Evolutionary conservation across 208 protist genomes (phyloP).

Genomic region (Crithidia mellificae): DNA sequence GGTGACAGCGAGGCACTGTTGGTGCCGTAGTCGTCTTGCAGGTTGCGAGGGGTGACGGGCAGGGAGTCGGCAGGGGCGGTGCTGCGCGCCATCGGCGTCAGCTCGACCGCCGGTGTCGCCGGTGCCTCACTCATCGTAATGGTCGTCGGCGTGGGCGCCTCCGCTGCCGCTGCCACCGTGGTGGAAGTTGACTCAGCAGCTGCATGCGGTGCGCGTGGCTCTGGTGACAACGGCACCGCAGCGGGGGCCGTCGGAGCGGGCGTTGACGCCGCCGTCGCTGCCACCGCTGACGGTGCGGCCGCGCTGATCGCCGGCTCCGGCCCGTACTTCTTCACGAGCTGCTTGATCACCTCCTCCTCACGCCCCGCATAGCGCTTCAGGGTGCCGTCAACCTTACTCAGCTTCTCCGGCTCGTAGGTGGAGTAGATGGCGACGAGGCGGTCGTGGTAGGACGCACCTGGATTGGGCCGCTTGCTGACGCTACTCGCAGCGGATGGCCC

Average conservation of each 20-base stretch:
- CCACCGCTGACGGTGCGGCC: background rate
- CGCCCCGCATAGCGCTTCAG: conserved; percentile 63
- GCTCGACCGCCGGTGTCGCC: background rate
- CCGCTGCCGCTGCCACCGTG: background rate
- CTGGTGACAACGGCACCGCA: background rate
- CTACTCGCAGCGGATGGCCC: background rate
- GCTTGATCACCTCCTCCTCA: conserved; percentile 68
- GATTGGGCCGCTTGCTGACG: conserved; percentile 3
- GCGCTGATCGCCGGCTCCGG: conserved; percentile 45
- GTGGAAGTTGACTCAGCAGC: background rate
- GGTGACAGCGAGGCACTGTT: background rate
- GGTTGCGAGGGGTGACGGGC: conserved; percentile 15
- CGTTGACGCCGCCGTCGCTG: too few relatives aligned
- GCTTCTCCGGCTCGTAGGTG: conserved; percentile 68
- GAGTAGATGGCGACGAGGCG: conserved; percentile 70
- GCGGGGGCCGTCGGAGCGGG: too few relatives aligned
- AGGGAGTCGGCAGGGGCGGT: conserved; percentile 7
- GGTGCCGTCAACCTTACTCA: conserved; percentile 59
- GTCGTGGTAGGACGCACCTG: conserved; percentile 43
- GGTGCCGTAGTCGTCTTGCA: conserved; percentile 9
- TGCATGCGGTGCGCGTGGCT: background rate
- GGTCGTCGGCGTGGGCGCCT: background rate
- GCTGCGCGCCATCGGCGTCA: conserved; percentile 4
- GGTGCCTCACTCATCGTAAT: conserved; percentile 4
- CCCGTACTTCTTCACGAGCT: conserved; percentile 77